Base-by-base conservation (phyloP, 2,329 filamentous ascomycete species). In the Aspergillus ustus region DNA sequence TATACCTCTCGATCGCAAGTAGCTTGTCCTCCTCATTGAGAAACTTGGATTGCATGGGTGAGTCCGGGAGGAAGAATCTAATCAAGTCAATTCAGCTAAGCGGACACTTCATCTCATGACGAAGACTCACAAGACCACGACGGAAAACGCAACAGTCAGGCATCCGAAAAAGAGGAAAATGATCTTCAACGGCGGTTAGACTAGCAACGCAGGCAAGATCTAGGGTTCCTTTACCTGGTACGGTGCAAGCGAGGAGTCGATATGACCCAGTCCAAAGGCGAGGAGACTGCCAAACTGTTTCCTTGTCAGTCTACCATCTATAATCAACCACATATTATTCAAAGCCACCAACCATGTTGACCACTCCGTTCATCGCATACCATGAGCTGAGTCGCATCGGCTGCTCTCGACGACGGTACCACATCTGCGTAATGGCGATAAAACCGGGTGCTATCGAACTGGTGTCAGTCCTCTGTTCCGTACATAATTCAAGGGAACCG, bases 11-110 rank as follows among this genome's bases (percentile, higher is more conserved):
- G 11, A 88, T 81, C 0, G 86, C 85, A 9, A 88, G 74, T 0
- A 86, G 68, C 59, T 84, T 87, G 50, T 89, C 86, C 15, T 84
- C 77, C 4, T 83, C 80, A 0, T 75, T 79, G 2, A 89, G 77
- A 52, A 87, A 89, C 20, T 82, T 84, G 1, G 86, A 82, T 22
- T 84, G 81, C 68, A 87, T 82, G 0, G 88, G 87, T 0, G 85
- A 87, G 66, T 90, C 88, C 0, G 88, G 88, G 80, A 90, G 87
- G 55, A 84, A 82, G 19, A 83, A 17, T 7, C 69, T 71, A 40
- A 5, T 13, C 3, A 55, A 28, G n/a, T n/a, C n/a, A n/a, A 0
- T 45, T 68, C 25, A 63, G 60, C 13, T 7, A 11, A 8, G 25
- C 28, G 1, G 4, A 40, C 15, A 0, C 11, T 15, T 20, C 20